Evolutionary conservation across 2,329 filamentous ascomycete genomes (phyloP).

Genomic region (Aureobasidium pullulans): DNA sequence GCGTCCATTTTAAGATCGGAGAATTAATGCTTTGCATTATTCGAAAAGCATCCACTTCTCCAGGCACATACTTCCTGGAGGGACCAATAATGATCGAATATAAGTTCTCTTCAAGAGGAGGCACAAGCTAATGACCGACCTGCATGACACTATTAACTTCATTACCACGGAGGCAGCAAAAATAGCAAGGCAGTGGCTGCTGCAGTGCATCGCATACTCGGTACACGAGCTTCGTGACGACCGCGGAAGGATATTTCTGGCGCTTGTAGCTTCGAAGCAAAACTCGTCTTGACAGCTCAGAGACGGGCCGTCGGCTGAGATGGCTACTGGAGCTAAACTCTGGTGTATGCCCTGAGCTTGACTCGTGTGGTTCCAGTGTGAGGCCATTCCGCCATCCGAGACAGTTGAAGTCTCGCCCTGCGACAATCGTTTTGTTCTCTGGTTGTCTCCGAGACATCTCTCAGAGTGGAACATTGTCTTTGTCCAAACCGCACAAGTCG

Average conservation of each 20-base stretch:
- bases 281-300: neutral
- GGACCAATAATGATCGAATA: neutral
- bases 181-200: neutral
- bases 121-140: neutral
- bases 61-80: neutral
- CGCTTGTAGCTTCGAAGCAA: conserved; percentile 3
- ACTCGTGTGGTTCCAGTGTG: neutral
- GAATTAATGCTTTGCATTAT: conserved; percentile 7
- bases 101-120: neutral
- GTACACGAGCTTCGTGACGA: neutral
- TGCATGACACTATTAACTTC: neutral
- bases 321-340: neutral
- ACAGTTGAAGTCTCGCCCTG: conserved; percentile 4
- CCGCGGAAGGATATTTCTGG: neutral
- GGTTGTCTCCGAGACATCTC: neutral
- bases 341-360: neutral
- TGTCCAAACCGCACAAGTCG: neutral
- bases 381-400: neutral
- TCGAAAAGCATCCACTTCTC: neutral
- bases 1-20: neutral
- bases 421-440: neutral
- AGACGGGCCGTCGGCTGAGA: neutral
- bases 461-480: conserved; percentile 5
- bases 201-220: neutral
- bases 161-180: neutral